Evolutionary conservation across 768 basidiomycete species (phyloP), one percentile per base, ranked within the genome.

Genomic region (Sporobolomyces pararoseus): DNA sequence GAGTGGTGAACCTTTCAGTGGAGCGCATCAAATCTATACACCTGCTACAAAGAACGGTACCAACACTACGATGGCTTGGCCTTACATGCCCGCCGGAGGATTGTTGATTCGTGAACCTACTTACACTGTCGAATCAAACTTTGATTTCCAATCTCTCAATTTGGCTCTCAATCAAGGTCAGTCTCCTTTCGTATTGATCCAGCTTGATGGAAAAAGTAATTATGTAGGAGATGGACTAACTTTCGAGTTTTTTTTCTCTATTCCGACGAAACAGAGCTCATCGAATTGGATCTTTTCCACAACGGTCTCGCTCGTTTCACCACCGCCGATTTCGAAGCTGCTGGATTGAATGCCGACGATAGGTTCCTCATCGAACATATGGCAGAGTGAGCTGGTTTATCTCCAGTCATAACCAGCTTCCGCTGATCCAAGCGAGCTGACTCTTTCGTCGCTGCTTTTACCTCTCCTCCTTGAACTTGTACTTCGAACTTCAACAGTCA

Each of bases 361-460:
- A 81, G 82, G 55, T 83, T 78, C 77, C 78, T 87, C 37, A 84
- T 88, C 63, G 79, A 85, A 75, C 86, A 82, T 78, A 87, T 87
- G 85, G 86, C 79, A 25, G 55, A 37, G 39, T 42, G 17, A 9
- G 39, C 17, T 17, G n/a, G n/a, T n/a, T n/a, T n/a, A n/a, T n/a
- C n/a, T n/a, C n/a, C n/a, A n/a, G n/a, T n/a, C n/a, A n/a, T n/a
- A n/a, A n/a, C n/a, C n/a, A n/a, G n/a, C n/a, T n/a, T n/a, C n/a
- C n/a, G n/a, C n/a, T n/a, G n/a, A n/a, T n/a, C n/a, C n/a, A n/a
- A n/a, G n/a, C n/a, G n/a, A n/a, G n/a, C n/a, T n/a, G n/a, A n/a
- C n/a, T n/a, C n/a, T n/a, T n/a, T n/a, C n/a, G n/a, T 42, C 39
- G 9, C 9, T 42, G 39, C 39, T 42, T 17, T 42, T 42, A 9